A percentile compares a stretch with the other conserved stretches of the same genome.
Conservation (phyloP, 768 basidiomycete species). For the Mycena polygramma region DNA sequence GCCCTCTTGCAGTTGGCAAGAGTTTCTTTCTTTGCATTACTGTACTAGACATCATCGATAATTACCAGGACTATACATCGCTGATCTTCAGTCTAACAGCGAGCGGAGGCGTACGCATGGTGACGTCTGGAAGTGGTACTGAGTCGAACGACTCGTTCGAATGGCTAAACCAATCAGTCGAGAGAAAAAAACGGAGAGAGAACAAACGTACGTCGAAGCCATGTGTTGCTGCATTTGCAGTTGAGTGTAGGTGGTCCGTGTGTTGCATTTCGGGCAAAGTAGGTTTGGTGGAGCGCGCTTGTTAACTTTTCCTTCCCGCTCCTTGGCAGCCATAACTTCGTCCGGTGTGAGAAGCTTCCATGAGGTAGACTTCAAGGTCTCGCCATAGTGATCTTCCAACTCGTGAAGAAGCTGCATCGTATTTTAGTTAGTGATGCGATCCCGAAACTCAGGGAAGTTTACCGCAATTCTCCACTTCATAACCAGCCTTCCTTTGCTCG, state of each 20-base stretch:
- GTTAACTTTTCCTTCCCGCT: conserved; percentile 14
- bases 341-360: conserved; percentile 19
- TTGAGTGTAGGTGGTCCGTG: not conserved
- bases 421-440: not conserved
- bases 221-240: conserved; percentile 7
- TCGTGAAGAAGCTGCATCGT: conserved; percentile 45
- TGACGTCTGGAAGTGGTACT: not conserved
- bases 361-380: conserved; percentile 14
- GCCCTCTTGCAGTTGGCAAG: conserved; percentile 18
- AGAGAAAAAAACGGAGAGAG: not conserved
- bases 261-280: conserved; percentile 18
- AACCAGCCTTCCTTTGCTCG: conserved; percentile 37
- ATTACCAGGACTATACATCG: conserved; percentile 26
- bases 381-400: conserved; percentile 42
- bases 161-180: not conserved
- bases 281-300: conserved; percentile 3
- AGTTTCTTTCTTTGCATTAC: conserved; percentile 4
- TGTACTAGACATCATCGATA: conserved; percentile 21
- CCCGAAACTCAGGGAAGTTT: conserved; percentile 15
- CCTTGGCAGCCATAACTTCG: conserved; percentile 19
- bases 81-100: conserved; percentile 12
- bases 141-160: not conserved
- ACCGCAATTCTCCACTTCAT: conserved; percentile 53
- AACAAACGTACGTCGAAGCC: not conserved
- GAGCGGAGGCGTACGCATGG: conserved; percentile 11